Percentiles rank a stretch among this genome's conserved stretches.
phyloP scores from a whole-genome alignment of 139 green algal genomes.

The Chlorella vulgaris region DNA sequence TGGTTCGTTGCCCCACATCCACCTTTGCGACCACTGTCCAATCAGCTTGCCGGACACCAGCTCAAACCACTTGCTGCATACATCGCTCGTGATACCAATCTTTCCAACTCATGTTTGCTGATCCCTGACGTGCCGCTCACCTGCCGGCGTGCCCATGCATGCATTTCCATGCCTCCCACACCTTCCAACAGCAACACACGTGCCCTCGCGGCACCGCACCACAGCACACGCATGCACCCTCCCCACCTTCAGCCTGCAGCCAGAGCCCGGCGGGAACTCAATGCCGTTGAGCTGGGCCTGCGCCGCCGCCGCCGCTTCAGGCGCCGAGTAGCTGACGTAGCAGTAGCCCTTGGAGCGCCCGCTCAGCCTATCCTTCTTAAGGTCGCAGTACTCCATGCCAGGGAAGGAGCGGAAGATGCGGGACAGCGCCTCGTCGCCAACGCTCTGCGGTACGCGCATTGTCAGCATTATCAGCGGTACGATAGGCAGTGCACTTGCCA shows the following conservation, averaged over 20 bases:
- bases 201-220: too few species aligned
- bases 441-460: conserved; percentile 55
- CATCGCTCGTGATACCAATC: too few species aligned
- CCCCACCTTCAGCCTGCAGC: conserved; percentile 82
- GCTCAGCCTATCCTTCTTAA: conserved; percentile 82
- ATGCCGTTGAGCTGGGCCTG: conserved; percentile 81
- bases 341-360: conserved; percentile 76
- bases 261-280: conserved; percentile 80
- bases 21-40: too few species aligned
- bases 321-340: conserved; percentile 88
- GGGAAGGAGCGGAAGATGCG: conserved; percentile 79
- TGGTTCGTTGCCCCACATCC: background rate
- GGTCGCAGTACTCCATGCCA: conserved; percentile 90
- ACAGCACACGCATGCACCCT: conserved; percentile 55
- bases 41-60: too few species aligned
- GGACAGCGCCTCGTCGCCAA: conserved; percentile 73
- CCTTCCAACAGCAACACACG: too few species aligned
- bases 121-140: too few species aligned
- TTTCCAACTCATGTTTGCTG: too few species aligned
- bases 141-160: too few species aligned
- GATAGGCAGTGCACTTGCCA: too few species aligned
- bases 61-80: too few species aligned
- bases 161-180: too few species aligned
- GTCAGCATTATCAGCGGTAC: background rate
- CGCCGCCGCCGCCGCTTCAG: conserved; percentile 69